Conservation (phyloP, 108 stramenopile species). For the Pseudonitzschia delicatissima region DNA sequence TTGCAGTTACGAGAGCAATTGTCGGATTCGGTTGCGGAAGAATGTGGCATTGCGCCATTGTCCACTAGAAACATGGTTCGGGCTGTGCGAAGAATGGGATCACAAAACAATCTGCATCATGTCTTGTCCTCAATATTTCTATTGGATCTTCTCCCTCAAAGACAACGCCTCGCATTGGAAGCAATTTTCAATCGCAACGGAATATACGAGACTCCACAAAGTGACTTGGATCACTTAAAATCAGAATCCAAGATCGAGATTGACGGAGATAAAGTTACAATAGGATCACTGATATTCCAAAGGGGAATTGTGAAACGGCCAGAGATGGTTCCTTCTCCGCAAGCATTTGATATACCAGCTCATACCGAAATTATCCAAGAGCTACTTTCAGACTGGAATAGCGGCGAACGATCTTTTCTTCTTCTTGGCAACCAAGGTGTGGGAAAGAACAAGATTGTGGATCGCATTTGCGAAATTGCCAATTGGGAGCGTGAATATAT, state of each 20-base stretch:
- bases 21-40: conserved; percentile 20
- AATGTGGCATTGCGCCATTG: conserved; percentile 33
- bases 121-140: conserved; percentile 22
- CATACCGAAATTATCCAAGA: conserved; percentile 35
- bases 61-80: conserved; percentile 33
- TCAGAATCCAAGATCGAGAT: not conserved
- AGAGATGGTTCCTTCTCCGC: conserved; percentile 47
- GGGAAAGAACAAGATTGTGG: conserved; percentile 88
- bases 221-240: too few species aligned
- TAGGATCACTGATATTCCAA: conserved; percentile 34
- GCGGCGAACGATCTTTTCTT: conserved; percentile 67
- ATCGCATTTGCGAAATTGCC: conserved; percentile 54
- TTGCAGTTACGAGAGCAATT: conserved; percentile 17
- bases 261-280: conserved; percentile 1
- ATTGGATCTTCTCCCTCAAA: conserved; percentile 30
- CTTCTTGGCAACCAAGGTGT: conserved; percentile 90
- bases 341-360: conserved; percentile 46
- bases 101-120: conserved; percentile 12
- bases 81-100: conserved; percentile 13
- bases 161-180: conserved; percentile 29
- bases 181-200: conserved; percentile 16
- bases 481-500: conserved; percentile 88
- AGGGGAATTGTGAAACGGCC: conserved; percentile 17
- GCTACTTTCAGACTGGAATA: conserved; percentile 29
- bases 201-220: conserved; percentile 1